phyloP scores from a whole-genome alignment of 1,284 basidiomycete genomes.

The Sparassis latifolia region DNA sequence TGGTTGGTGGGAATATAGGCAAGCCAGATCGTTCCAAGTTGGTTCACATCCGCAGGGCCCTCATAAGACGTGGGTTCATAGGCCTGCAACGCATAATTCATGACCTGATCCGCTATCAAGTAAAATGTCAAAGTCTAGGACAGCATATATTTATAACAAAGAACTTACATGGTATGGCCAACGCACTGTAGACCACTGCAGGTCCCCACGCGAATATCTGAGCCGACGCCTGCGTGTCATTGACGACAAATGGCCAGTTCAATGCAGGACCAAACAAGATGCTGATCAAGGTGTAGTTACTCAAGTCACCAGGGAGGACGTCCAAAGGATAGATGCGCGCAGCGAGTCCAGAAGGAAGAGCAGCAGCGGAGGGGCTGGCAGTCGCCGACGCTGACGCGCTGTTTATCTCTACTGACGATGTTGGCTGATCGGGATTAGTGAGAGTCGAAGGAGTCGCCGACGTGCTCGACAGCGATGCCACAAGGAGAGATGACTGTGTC shows the following conservation, averaged over 20 bases:
- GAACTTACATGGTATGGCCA: constrained; percentile 39
- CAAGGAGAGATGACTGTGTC: constrained; percentile 15
- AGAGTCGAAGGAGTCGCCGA: constrained; percentile 19
- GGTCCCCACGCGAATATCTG: constrained; percentile 65
- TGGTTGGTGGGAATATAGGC: constrained; percentile 47
- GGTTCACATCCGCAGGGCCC: constrained; percentile 33
- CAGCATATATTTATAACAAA: not conserved
- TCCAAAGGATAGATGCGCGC: constrained; percentile 47
- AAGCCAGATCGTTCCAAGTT: constrained; percentile 55
- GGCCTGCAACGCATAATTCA: constrained; percentile 54
- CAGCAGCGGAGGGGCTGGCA: constrained; percentile 27
- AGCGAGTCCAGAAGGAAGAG: constrained; percentile 56
- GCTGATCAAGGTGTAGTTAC: constrained; percentile 42
- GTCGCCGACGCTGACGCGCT: constrained; percentile 19
- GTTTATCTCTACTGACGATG: constrained; percentile 26
- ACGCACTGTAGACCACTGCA: constrained; percentile 40
- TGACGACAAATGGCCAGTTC: constrained; percentile 61
- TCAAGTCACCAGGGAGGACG: constrained; percentile 24
- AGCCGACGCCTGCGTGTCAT: constrained; percentile 36
- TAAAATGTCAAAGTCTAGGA: not conserved
- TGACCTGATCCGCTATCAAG: constrained; percentile 33
- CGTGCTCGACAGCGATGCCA: constrained; percentile 19
- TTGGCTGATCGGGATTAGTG: constrained; percentile 46
- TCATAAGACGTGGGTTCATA: constrained; percentile 49
- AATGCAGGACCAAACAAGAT: constrained; percentile 51